Evolutionary conservation across 1,284 basidiomycete genomes (phyloP).

Genomic region (Sporisorium iseilematis-ciliati): DNA sequence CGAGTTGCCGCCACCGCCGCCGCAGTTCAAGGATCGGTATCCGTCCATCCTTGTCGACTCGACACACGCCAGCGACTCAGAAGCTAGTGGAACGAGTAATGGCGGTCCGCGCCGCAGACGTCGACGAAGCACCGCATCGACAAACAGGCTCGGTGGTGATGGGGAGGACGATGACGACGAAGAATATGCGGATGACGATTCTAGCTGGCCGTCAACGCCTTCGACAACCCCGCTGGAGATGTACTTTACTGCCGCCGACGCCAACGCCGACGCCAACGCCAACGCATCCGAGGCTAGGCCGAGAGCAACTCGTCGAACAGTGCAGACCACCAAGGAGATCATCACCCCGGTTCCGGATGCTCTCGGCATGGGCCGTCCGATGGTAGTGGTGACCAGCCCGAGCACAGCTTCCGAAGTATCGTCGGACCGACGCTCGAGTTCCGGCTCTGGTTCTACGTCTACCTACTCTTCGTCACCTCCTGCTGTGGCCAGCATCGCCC

Average conservation of each 20-base stretch:
- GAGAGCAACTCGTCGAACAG: slow-evolving; percentile 1
- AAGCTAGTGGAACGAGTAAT: slow-evolving; percentile 20
- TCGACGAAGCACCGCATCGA: slow-evolving; percentile 33
- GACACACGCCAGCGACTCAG: slow-evolving; percentile 36
- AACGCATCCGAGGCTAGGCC: slow-evolving; percentile 13
- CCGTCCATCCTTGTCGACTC: slow-evolving; percentile 46
- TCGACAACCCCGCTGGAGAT: slow-evolving; percentile 45
- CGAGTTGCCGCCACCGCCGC: slow-evolving; percentile 42
- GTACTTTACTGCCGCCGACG: slow-evolving; percentile 36
- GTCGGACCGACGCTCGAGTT: slow-evolving; percentile 18
- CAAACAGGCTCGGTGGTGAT: slow-evolving; percentile 17
- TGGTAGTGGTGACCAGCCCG: slow-evolving; percentile 50
- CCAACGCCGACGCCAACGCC: slow-evolving; percentile 15
- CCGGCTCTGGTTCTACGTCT: too few species aligned
- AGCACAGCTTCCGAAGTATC: slow-evolving; percentile 46
- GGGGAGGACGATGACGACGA: slow-evolving; percentile 34
- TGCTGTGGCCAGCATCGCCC: slow-evolving; percentile 22
- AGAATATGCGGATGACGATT: slow-evolving; percentile 37
- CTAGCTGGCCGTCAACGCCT: slow-evolving; percentile 52
- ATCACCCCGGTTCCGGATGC: slow-evolving; percentile 17
- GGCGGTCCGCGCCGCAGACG: slow-evolving; percentile 11
- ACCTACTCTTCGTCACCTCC: slow-evolving; percentile 25
- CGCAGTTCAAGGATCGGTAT: slow-evolving; percentile 39
- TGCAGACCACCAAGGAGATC: slow-evolving; percentile 44
- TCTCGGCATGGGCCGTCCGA: slow-evolving; percentile 41